Percentiles rank a stretch among this genome's conserved stretches.
Evolutionary conservation across 75 land plant species (phyloP).

Genomic region (Sequoiadendron giganteum): DNA sequence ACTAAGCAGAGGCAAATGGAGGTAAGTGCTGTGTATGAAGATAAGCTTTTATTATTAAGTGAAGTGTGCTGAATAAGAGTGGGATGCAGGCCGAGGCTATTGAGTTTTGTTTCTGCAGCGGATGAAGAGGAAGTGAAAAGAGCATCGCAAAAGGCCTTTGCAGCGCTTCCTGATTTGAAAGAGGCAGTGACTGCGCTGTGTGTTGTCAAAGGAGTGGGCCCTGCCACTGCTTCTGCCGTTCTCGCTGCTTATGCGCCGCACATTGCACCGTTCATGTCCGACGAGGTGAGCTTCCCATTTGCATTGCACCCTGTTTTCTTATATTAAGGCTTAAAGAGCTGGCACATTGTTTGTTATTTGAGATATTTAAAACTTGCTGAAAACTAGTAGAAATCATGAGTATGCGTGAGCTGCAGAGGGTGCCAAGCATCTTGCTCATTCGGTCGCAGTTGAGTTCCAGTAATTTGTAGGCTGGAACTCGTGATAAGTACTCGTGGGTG

Average conservation of each 20-base stretch:
- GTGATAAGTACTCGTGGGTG: no score
- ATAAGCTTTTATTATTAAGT: neutral
- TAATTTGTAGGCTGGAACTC: no score
- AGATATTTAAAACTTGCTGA: no score
- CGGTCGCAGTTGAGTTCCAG: no score
- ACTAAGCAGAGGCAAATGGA: constrained; percentile 85
- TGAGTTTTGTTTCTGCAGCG: constrained; percentile 60
- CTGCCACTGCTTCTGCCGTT: constrained; percentile 91
- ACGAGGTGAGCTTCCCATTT: constrained; percentile 52
- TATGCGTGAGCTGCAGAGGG: no score
- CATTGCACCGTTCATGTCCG: constrained; percentile 89
- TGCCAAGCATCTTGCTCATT: no score
- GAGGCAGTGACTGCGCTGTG: constrained; percentile 62
- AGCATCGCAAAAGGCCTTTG: constrained; percentile 69
- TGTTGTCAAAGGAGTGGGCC: constrained; percentile 80
- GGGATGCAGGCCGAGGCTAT: constrained; percentile 58
- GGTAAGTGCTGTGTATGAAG: constrained; percentile 23
- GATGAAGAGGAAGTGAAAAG: constrained; percentile 59
- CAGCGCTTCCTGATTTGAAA: constrained; percentile 67
- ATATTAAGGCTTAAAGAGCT: no score
- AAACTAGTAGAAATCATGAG: no score
- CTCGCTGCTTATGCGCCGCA: constrained; percentile 78
- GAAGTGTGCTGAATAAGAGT: neutral
- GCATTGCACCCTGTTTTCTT: no score
- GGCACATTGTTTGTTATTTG: no score